Evolutionary conservation across 345 rosid species (phyloP).

Genomic region (Nephelium lappaceum): DNA sequence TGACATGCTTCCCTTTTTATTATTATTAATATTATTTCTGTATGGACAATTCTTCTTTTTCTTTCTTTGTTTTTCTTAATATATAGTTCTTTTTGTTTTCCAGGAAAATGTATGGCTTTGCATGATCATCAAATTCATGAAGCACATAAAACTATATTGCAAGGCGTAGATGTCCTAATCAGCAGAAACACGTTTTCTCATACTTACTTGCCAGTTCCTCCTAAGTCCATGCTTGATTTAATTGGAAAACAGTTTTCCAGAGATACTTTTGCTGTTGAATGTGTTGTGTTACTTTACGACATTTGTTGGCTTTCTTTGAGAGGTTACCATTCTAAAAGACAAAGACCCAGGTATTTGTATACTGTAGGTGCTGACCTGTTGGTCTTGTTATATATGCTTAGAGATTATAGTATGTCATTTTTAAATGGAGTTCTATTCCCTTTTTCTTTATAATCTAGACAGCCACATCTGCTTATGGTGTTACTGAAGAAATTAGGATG

Average conservation of each 20-base stretch:
- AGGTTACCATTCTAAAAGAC: constrained; percentile 47
- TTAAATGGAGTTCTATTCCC: not conserved
- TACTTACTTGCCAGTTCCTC: constrained; percentile 33
- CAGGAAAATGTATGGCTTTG: constrained; percentile 73
- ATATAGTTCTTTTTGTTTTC: constrained; percentile 26
- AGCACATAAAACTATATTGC: constrained; percentile 61
- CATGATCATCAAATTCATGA: constrained; percentile 58
- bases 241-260: constrained; percentile 60
- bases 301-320: constrained; percentile 66
- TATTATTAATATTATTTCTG: too few species aligned
- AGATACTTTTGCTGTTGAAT: constrained; percentile 70
- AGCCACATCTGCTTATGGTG: too few species aligned
- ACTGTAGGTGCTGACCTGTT: not conserved
- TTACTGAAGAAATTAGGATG: not conserved
- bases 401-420: not conserved
- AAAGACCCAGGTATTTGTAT: constrained; percentile 52
- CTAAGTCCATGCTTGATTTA: constrained; percentile 53
- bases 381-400: too few species aligned
- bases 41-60: too few species aligned
- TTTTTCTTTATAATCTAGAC: not conserved
- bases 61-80: too few species aligned
- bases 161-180: constrained; percentile 52
- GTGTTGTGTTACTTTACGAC: constrained; percentile 61
- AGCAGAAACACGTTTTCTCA: constrained; percentile 46
- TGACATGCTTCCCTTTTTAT: too few species aligned